Conservation (phyloP, 371 early-diverging fungal species). For the Parasitella parasitica region DNA sequence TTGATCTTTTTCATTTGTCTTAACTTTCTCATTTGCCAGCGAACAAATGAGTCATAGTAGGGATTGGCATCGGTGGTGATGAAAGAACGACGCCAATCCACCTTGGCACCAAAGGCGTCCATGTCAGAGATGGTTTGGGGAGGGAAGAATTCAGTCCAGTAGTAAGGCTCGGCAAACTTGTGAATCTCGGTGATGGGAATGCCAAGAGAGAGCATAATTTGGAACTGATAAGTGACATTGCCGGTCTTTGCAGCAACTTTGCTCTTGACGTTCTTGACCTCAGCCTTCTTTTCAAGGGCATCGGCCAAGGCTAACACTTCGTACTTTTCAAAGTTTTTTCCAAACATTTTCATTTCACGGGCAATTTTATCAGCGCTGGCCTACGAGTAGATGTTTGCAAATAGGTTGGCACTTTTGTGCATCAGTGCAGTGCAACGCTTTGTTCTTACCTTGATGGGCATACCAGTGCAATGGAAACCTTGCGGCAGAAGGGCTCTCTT, state of each 20-base stretch:
- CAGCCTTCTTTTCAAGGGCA: conserved; percentile 44
- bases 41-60: conserved; percentile 99
- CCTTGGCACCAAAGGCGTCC: conserved; percentile 85
- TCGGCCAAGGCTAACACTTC: conserved; percentile 53
- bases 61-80: conserved; percentile 99
- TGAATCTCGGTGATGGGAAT: conserved; percentile 88
- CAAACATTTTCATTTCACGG: conserved; percentile 94
- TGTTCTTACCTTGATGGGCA: conserved; percentile 97
- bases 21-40: conserved; percentile 99
- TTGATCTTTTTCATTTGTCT: conserved; percentile 82
- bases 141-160: conserved; percentile 99
- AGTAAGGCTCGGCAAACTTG: conserved; percentile 92
- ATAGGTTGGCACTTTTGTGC: too few relatives aligned
- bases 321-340: conserved; percentile 72
- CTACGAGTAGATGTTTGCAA: conserved; percentile 32
- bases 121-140: conserved; percentile 85
- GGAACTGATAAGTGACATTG: conserved; percentile 88
- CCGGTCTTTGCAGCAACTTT: conserved; percentile 91
- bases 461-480: conserved; percentile 99
- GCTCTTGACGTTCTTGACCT: conserved; percentile 73
- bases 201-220: conserved; percentile 95
- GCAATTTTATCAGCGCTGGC: conserved; percentile 98
- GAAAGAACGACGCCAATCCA: conserved; percentile 99
- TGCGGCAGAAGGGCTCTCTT: conserved; percentile 97
- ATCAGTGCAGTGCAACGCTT: too few relatives aligned